A percentile compares a stretch with the other conserved stretches of the same genome.
Conservation (phyloP, 202 grass and related monocot species). For the Eragrostis tef region DNA sequence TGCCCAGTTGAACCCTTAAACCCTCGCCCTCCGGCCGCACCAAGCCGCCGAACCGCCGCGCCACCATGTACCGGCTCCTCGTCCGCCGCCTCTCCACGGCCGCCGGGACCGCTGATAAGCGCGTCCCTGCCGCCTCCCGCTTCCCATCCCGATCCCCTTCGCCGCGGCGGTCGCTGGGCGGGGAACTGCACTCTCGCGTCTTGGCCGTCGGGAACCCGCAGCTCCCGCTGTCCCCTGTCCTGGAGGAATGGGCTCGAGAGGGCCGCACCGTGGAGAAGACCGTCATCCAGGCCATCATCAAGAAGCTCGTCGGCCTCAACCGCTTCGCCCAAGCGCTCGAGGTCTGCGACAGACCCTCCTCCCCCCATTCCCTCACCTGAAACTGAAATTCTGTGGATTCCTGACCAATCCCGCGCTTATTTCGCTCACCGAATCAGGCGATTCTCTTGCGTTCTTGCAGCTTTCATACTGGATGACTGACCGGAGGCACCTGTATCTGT, state of each 20-base stretch:
- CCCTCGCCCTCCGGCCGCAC: conserved; percentile 2
- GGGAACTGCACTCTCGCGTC: conserved; percentile 48
- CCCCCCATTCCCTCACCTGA: background rate
- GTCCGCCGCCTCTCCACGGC: conserved; percentile 37
- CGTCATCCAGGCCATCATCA: conserved; percentile 54
- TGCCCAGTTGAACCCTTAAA: background rate
- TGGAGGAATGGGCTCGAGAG: conserved; percentile 57
- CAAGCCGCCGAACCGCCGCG: conserved; percentile 25
- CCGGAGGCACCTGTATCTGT: conserved; percentile 43
- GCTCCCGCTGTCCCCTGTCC: conserved; percentile 50
- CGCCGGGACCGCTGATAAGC: background rate
- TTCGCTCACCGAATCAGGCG: background rate
- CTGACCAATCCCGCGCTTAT: background rate
- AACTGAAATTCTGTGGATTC: background rate
- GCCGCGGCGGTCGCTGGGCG: background rate
- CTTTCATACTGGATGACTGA: conserved; percentile 73
- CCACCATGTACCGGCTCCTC: conserved; percentile 45
- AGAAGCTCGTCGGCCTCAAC: conserved; percentile 39
- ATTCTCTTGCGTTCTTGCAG: conserved; percentile 47
- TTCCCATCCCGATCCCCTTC: background rate
- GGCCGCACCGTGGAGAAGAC: conserved; percentile 54
- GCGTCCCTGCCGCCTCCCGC: background rate
- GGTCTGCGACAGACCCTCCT: conserved; percentile 34
- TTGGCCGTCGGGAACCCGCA: conserved; percentile 12
- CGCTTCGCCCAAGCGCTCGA: conserved; percentile 71